Conservation (phyloP, 2,329 filamentous ascomycete species). For the Sclerotinia subarctica region DNA sequence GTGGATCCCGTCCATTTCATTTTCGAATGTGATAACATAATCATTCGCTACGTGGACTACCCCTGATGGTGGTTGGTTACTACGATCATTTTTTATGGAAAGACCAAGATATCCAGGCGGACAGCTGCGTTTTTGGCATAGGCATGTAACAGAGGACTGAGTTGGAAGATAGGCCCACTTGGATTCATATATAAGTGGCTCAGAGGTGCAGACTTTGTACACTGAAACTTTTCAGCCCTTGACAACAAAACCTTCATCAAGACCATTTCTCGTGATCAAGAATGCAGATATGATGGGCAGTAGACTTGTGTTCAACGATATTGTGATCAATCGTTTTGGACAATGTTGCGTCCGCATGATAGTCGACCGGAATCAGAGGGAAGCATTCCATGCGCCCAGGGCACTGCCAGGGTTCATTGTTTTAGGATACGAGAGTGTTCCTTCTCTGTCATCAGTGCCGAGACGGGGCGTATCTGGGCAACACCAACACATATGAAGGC, state of each 20-base stretch:
- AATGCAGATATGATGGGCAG: background rate
- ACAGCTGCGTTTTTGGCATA: background rate
- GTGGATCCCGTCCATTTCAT: background rate
- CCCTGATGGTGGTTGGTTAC: background rate
- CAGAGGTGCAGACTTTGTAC: background rate
- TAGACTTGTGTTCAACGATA: background rate
- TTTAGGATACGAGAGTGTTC: conserved; percentile 10
- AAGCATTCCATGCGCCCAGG: background rate
- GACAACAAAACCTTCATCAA: background rate
- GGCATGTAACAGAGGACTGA: background rate
- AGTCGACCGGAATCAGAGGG: background rate
- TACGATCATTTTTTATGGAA: background rate
- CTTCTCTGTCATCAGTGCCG: conserved; percentile 26
- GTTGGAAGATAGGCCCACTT: background rate
- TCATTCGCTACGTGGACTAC: background rate
- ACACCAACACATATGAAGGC: conserved; percentile 29
- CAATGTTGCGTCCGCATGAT: background rate
- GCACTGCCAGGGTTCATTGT: background rate
- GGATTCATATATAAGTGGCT: background rate
- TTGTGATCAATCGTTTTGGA: background rate
- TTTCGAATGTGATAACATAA: background rate
- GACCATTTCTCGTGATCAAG: background rate
- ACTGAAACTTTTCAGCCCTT: background rate
- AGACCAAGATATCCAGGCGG: background rate
- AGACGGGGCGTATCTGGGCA: conserved; percentile 31